Conservation (phyloP, 2,329 filamentous ascomycete species). For the Pseudomassariella vexata region DNA sequence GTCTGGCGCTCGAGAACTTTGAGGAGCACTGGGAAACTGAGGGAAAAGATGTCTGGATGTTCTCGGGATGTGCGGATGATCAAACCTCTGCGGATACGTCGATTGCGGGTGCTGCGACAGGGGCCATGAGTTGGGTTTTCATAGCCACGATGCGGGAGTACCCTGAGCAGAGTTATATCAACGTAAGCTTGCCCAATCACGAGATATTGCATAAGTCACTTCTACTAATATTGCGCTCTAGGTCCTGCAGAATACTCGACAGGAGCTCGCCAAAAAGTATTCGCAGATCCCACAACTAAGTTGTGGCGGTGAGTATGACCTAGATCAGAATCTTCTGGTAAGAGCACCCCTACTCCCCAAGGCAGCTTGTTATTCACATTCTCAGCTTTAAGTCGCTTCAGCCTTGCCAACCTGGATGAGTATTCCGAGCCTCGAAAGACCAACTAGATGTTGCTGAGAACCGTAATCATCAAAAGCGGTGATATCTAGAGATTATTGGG, state of each 20-base stretch:
- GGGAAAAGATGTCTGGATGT: slow-evolving; percentile 96
- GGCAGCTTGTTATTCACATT: no score
- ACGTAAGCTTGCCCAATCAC: no score
- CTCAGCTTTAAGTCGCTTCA: no score
- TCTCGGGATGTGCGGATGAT: slow-evolving; percentile 92
- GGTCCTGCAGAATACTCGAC: slow-evolving; percentile 90
- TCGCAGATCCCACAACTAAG: slow-evolving; percentile 94
- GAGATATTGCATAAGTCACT: no score
- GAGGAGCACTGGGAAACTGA: slow-evolving; percentile 87
- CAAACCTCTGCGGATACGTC: slow-evolving; percentile 96
- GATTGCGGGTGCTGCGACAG: slow-evolving; percentile 84
- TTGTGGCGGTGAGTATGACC: slow-evolving; percentile 37
- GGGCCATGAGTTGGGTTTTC: slow-evolving; percentile 98
- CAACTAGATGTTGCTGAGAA: no score
- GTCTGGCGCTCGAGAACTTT: slow-evolving; percentile 75
- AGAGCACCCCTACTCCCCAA: no score
- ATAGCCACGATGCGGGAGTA: slow-evolving; percentile 92
- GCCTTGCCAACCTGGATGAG: no score
- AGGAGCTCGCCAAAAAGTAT: slow-evolving; percentile 84
- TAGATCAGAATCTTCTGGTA: no score
- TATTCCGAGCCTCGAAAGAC: no score
- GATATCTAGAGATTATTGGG: no score
- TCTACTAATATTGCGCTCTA: no score
- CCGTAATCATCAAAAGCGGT: no score
- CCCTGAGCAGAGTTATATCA: slow-evolving; percentile 95